Conservation (phyloP, 1,284 basidiomycete species). For the Fomitopsis palustris region DNA sequence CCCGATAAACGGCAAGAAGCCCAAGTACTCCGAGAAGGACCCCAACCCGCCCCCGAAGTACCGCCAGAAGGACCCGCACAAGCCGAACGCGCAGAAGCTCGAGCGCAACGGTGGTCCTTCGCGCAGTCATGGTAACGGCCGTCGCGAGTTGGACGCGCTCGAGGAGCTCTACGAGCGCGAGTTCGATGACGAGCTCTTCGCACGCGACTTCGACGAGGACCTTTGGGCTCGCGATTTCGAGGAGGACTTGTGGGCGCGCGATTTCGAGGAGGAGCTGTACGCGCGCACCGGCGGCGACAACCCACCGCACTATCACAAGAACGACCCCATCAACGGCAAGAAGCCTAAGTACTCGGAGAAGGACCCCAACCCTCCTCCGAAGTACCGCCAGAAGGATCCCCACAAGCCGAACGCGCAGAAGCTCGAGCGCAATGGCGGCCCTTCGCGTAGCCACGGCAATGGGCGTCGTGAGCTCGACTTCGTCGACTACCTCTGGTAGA, state of each 20-base stretch:
- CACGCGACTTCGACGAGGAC: no score
- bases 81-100: no score
- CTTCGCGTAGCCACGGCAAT: no score
- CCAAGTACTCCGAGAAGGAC: background rate
- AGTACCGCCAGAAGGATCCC: background rate
- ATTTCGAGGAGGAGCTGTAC: background rate
- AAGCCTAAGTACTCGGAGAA: background rate
- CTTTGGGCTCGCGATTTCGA: no score
- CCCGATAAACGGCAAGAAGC: background rate
- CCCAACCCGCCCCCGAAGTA: background rate
- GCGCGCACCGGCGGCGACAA: background rate
- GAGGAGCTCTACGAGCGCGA: no score
- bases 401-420: no score
- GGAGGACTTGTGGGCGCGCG: no score
- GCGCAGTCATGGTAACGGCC: background rate
- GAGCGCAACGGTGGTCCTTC: no score
- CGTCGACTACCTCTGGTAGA: no score
- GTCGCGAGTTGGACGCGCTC: background rate
- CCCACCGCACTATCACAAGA: background rate
- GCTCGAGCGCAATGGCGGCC: no score
- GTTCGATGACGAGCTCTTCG: no score
- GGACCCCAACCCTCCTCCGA: background rate
- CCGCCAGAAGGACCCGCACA: background rate
- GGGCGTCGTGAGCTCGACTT: background rate
- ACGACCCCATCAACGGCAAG: background rate